phyloP scores from a whole-genome alignment of 345 rosid genomes.

The Citrus medica region DNA sequence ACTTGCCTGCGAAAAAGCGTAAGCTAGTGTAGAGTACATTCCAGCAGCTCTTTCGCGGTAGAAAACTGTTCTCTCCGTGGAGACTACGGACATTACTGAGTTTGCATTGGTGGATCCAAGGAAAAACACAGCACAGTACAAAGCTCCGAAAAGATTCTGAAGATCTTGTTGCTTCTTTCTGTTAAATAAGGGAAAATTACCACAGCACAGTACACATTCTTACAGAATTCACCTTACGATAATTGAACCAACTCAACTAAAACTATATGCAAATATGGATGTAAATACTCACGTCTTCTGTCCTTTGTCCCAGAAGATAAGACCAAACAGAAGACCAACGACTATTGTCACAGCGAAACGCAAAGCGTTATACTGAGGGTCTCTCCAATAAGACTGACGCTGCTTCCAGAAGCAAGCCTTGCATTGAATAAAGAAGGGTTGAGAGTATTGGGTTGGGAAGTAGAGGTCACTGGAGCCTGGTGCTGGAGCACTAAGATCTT shows the following conservation, averaged over 20 bases:
- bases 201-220: too few relatives aligned
- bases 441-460: constrained; percentile 66
- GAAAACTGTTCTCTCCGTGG: constrained; percentile 56
- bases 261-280: too few relatives aligned
- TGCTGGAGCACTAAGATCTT: constrained; percentile 54
- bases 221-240: too few relatives aligned
- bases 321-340: constrained; percentile 45
- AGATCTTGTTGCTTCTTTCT: constrained; percentile 40
- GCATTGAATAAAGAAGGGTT: constrained; percentile 52
- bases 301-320: constrained; percentile 78
- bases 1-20: constrained; percentile 53
- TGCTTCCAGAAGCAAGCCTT: constrained; percentile 85
- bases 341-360: constrained; percentile 54
- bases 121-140: constrained; percentile 41
- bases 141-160: constrained; percentile 41
- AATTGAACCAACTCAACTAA: too few relatives aligned
- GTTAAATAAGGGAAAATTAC: background rate
- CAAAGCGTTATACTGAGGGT: constrained; percentile 70
- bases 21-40: constrained; percentile 55
- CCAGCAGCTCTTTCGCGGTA: constrained; percentile 62
- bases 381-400: constrained; percentile 72
- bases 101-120: constrained; percentile 46
- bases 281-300: constrained; percentile 32
- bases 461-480: constrained; percentile 57
- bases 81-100: constrained; percentile 47